A percentile compares a stretch with the other conserved stretches of the same genome.
These are phyloP conservation scores for Sugiyamaella marilandica DNA, from an alignment of 805 yeast species.

Conservation along the genomic window DNA sequence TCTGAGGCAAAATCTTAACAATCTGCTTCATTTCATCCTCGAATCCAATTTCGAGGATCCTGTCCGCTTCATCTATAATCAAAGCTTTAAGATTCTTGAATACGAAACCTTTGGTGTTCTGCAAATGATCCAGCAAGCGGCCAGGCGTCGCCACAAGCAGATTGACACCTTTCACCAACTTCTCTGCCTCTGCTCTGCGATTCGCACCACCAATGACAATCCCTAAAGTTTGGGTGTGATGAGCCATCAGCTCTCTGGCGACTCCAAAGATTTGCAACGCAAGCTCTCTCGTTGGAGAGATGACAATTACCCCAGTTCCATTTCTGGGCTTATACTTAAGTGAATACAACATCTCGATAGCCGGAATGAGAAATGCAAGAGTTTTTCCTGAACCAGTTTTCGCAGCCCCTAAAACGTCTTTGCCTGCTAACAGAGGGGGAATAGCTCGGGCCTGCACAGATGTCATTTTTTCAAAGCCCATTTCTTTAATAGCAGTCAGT, in stretches of 20 bases:
- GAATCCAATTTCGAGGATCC: constrained; percentile 95
- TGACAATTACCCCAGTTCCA: constrained; percentile 95
- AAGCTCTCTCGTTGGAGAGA: constrained; percentile 95
- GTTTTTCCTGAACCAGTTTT: constrained; percentile 99
- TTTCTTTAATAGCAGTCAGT: constrained; percentile 66
- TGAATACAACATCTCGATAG: constrained; percentile 85
- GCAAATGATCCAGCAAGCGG: constrained; percentile 90
- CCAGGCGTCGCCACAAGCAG: constrained; percentile 96
- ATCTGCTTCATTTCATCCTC: constrained; percentile 99
- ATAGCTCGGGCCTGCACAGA: constrained; percentile 92
- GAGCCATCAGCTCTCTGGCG: constrained; percentile 86
- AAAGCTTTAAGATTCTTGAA: constrained; percentile 92
- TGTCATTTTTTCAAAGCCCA: constrained; percentile 94
- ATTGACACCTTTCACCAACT: constrained; percentile 89
- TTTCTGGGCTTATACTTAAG: constrained; percentile 94
- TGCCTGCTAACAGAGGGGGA: constrained; percentile 93
- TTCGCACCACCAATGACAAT: constrained; percentile 98
- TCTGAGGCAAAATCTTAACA: constrained; percentile 78
- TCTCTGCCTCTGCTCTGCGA: constrained; percentile 95
- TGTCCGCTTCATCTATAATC: constrained; percentile 96
- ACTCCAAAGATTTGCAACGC: constrained; percentile 98
- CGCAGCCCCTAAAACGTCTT: constrained; percentile 99
- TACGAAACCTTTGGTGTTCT: constrained; percentile 89
- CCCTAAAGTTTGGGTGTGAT: constrained; percentile 90
- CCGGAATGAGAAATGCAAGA: constrained; percentile 90